These are phyloP conservation scores for Rhizoctonia solani DNA, from an alignment of 1,284 basidiomycete genomes.

Conservation along the genomic window DNA sequence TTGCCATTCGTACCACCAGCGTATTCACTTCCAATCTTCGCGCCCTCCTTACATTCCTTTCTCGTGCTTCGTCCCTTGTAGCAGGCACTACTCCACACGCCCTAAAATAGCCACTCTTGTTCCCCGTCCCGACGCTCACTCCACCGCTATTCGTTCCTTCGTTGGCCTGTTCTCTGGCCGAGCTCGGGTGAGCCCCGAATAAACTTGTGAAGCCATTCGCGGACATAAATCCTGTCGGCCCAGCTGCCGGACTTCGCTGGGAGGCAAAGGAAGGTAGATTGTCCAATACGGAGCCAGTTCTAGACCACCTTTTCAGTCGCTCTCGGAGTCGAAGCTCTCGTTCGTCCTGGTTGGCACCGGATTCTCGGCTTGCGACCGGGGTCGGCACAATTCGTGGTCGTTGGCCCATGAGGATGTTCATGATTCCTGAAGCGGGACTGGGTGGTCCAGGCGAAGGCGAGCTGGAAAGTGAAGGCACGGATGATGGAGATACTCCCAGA, in stretches of 20 bases:
- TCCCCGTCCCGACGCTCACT: slow-evolving; percentile 43
- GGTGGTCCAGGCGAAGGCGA: slow-evolving; percentile 37
- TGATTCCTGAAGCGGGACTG: slow-evolving; percentile 47
- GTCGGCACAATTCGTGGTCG: slow-evolving; percentile 37
- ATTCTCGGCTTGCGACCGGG: slow-evolving; percentile 44
- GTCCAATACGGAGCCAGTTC: slow-evolving; percentile 56
- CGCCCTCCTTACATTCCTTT: slow-evolving; percentile 61
- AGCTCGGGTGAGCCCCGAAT: slow-evolving; percentile 16
- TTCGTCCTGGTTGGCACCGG: slow-evolving; percentile 67
- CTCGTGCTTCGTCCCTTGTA: slow-evolving; percentile 58
- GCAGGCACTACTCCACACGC: slow-evolving; percentile 72
- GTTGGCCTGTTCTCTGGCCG: not conserved
- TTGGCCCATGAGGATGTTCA: slow-evolving; percentile 45
- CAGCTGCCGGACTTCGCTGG: not conserved
- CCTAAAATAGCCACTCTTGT: slow-evolving; percentile 63
- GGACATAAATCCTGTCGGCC: slow-evolving; percentile 4
- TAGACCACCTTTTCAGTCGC: slow-evolving; percentile 71
- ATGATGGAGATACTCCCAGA: slow-evolving; percentile 65
- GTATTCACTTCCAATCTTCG: slow-evolving; percentile 76
- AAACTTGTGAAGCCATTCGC: slow-evolving; percentile 21
- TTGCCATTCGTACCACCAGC: slow-evolving; percentile 75
- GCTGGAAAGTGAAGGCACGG: slow-evolving; percentile 37
- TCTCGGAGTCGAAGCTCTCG: slow-evolving; percentile 70
- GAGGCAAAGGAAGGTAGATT: slow-evolving; percentile 54
- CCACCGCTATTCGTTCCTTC: not conserved